phyloP scores from a whole-genome alignment of 805 yeast genomes.

The Saccharomyces eubayanus region DNA sequence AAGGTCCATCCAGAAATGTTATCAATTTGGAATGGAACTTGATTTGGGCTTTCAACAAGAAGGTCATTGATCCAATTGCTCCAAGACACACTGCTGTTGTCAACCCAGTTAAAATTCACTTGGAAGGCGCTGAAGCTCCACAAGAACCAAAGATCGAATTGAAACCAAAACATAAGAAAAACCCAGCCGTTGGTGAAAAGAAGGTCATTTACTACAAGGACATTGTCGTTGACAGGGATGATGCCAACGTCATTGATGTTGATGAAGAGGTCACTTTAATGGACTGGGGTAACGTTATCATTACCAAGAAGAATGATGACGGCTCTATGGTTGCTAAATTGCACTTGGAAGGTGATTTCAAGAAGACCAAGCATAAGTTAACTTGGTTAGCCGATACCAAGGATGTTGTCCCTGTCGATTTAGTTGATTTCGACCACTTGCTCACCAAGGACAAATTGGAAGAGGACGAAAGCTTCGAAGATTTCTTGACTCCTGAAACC shows the following conservation, averaged over 20 bases:
- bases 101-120: conserved; percentile 60
- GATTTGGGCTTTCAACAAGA: conserved; percentile 96
- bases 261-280: conserved; percentile 93
- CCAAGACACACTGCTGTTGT: conserved; percentile 89
- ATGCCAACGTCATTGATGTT: conserved; percentile 63
- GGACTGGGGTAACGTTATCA: conserved; percentile 97
- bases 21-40: conserved; percentile 95
- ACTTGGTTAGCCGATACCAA: conserved; percentile 88
- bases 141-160: conserved; percentile 52
- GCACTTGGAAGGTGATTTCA: conserved; percentile 93
- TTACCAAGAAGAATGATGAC: conserved; percentile 59
- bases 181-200: conserved; percentile 82
- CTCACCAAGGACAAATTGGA: conserved; percentile 92
- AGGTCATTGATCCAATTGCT: conserved; percentile 92
- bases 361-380: conserved; percentile 87
- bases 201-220: conserved; percentile 57
- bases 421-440: conserved; percentile 89
- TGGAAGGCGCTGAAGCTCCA: conserved; percentile 57
- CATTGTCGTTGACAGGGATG: conserved; percentile 77
- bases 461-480: conserved; percentile 89
- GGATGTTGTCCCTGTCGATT: conserved; percentile 63
- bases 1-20: conserved; percentile 97
- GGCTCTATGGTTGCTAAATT: conserved; percentile 67
- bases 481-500: conserved; percentile 79
- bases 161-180: conserved; percentile 91